A percentile compares a stretch with the other conserved stretches of the same genome.
These are phyloP conservation scores for Bjerkandera adusta DNA, from an alignment of 1,284 basidiomycete genomes.

Conservation along the genomic window DNA sequence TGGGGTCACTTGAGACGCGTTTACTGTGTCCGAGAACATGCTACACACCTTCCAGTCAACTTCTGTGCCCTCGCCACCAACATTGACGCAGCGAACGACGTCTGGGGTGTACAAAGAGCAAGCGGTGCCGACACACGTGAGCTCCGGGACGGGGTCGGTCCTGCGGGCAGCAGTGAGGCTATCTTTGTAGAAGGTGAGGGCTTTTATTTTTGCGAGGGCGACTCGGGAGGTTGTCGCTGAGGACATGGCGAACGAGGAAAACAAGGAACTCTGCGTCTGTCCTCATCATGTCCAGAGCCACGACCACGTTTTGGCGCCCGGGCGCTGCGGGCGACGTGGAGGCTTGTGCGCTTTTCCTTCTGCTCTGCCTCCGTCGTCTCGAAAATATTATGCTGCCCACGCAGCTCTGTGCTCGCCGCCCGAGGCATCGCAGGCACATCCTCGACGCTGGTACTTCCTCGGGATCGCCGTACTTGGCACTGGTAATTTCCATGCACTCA, in stretches of 20 bases:
- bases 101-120: slow-evolving; percentile 80
- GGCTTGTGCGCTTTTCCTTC: neutral
- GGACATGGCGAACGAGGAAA: neutral
- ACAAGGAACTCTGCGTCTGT: too few species aligned
- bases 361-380: neutral
- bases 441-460: slow-evolving; percentile 8
- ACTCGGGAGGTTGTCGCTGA: slow-evolving; percentile 57
- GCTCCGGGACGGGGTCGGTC: slow-evolving; percentile 68
- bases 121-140: slow-evolving; percentile 77
- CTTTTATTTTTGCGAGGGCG: slow-evolving; percentile 64
- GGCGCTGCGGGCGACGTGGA: slow-evolving; percentile 2
- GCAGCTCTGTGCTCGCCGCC: too few species aligned
- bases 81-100: slow-evolving; percentile 81
- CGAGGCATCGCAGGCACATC: too few species aligned
- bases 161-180: slow-evolving; percentile 65
- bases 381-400: neutral
- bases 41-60: slow-evolving; percentile 80
- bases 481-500: neutral
- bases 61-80: slow-evolving; percentile 72
- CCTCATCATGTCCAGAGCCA: neutral
- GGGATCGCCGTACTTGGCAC: neutral
- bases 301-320: neutral
- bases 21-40: neutral
- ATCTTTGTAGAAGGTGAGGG: slow-evolving; percentile 81
- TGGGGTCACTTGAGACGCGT: too few species aligned